Evolutionary conservation across 192 early-diverging fungal species (phyloP), one percentile per base, ranked within the genome.

Genomic region (Jimgerdemannia flammicorona): DNA sequence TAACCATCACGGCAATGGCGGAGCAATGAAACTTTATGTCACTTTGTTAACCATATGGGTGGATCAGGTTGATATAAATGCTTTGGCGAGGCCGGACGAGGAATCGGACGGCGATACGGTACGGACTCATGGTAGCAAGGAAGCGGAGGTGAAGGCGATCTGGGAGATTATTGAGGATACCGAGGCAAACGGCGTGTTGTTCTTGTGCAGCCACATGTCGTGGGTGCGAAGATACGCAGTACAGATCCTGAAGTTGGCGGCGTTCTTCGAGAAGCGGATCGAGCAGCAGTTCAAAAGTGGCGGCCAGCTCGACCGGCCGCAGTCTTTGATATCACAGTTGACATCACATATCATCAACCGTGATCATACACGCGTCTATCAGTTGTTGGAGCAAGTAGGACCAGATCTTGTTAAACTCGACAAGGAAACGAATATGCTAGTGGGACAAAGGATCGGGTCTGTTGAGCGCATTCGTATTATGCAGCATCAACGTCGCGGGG

Each of bases 101-200:
- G 67, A 20, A 68, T 49, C 72, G n/a, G 68, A 72, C 43, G 14
- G 20, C 4, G 65, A 41, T 66, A 66, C 9, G 43, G 68, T 40
- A 6, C 64, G 43, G 17, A 20, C 18, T 66, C 70, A 64, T 42
- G 14, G 14, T 6, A 59, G 14, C 49, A 41, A 18, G 9, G 67
- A 68, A 6, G 40, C 40, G 9, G 67, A 68, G 19, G 19, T 68
- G 42, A 72, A 77, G 8, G 79, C 73, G 66, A 68, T 88, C 8
- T 75, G 76, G 19, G 71, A 74, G 11, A 78, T 88, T 63, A 80
- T 96, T 17, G 89, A 91, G 69, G 91, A 91, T 64, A 89, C 92
- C 9, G 95, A 97, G 78, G 85, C 85, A 9, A 86, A 88, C 40
- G 95, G 94, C 0, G 75, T 97, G 19, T 76, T 94, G 6, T 93